Percentiles rank a stretch among this genome's conserved stretches.
phyloP scores from a whole-genome alignment of 805 yeast genomes.

The Candida palmyrensis region DNA sequence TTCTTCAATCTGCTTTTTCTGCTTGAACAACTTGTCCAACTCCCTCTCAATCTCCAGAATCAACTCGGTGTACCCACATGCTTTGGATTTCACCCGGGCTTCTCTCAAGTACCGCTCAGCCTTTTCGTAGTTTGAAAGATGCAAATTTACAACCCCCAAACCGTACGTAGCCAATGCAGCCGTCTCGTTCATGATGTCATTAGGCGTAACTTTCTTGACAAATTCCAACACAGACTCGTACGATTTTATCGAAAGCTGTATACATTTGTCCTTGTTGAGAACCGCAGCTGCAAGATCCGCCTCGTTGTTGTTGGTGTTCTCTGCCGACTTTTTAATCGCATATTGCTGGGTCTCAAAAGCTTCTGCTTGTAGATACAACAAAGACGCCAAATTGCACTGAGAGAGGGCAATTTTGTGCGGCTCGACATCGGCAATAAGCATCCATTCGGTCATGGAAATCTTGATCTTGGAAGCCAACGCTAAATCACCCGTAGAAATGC shows the following conservation, averaged over 20 bases:
- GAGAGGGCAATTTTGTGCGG: slow-evolving; percentile 60
- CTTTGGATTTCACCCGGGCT: slow-evolving; percentile 65
- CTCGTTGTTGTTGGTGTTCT: slow-evolving; percentile 14
- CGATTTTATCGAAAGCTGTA: slow-evolving; percentile 25
- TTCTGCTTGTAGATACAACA: slow-evolving; percentile 64
- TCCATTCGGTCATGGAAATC: slow-evolving; percentile 60
- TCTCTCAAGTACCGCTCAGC: slow-evolving; percentile 64
- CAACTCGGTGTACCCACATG: slow-evolving; percentile 59
- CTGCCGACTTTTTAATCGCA: slow-evolving; percentile 8
- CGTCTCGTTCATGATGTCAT: slow-evolving; percentile 47
- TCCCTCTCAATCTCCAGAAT: slow-evolving; percentile 64
- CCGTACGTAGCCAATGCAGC: slow-evolving; percentile 83
- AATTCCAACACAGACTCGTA: slow-evolving; percentile 31
- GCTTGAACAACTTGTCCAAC: slow-evolving; percentile 45
- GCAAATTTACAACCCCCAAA: slow-evolving; percentile 72
- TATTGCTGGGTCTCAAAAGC: slow-evolving; percentile 49
- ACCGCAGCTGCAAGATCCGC: slow-evolving; percentile 19
- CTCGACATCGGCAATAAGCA: slow-evolving; percentile 67
- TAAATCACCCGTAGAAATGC: slow-evolving; percentile 64
- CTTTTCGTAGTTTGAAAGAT: slow-evolving; percentile 46
- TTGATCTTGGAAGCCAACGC: slow-evolving; percentile 56
- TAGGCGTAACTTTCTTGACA: slow-evolving; percentile 19
- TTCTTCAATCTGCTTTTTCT: slow-evolving; percentile 15
- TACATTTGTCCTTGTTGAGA: slow-evolving; percentile 17
- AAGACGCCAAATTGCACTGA: slow-evolving; percentile 66